phyloP scores from a whole-genome alignment of 1,284 basidiomycete genomes.

The Sutorius eximius region DNA sequence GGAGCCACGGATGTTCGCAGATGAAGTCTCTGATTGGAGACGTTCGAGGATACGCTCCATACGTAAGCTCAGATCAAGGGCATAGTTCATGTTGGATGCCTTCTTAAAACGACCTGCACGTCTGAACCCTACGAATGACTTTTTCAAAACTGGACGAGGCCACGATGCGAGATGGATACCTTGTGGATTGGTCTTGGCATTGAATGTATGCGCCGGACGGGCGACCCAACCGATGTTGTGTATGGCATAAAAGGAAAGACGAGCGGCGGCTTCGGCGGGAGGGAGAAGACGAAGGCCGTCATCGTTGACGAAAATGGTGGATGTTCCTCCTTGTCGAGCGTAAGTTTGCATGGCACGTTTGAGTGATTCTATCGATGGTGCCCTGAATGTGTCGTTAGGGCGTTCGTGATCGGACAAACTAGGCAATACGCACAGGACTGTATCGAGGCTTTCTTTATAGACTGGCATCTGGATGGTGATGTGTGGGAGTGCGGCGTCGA shows the following conservation, averaged over 20 bases:
- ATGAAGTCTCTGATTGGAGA: conserved; percentile 34
- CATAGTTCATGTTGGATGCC: conserved; percentile 89
- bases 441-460: conserved; percentile 73
- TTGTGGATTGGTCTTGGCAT: conserved; percentile 37
- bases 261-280: conserved; percentile 58
- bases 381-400: conserved; percentile 38
- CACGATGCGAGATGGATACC: conserved; percentile 7
- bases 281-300: conserved; percentile 71
- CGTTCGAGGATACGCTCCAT: conserved; percentile 50
- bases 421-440: conserved; percentile 57
- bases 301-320: conserved; percentile 74
- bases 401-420: conserved; percentile 2
- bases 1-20: conserved; percentile 25
- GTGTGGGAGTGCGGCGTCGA: conserved; percentile 65
- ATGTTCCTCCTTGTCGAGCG: conserved; percentile 78
- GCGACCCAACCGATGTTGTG: conserved; percentile 85
- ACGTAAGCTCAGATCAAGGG: conserved; percentile 66
- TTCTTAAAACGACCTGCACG: conserved; percentile 92
- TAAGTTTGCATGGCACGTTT: conserved; percentile 88
- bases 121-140: conserved; percentile 52
- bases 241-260: conserved; percentile 74
- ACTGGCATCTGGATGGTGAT: conserved; percentile 79
- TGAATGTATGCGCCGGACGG: conserved; percentile 65
- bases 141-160: background rate
- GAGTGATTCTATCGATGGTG: conserved; percentile 76